Base-by-base conservation (phyloP, 192 early-diverging fungal species). In the Backusella australiensis region DNA sequence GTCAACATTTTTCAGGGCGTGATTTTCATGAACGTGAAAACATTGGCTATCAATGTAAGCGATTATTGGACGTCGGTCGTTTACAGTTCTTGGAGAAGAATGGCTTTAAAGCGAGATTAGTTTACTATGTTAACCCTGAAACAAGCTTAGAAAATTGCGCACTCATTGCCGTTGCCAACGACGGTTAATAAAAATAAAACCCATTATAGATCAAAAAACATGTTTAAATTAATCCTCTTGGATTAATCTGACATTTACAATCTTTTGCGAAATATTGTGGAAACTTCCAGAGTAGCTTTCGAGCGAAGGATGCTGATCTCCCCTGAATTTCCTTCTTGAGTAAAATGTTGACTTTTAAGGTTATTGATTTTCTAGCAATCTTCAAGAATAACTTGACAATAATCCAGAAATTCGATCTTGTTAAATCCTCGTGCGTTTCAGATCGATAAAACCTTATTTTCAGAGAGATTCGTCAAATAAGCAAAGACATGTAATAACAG, bases 21-120 rank as follows among this genome's bases (percentile, higher is more conserved):
- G 76, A 89, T n/a, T 86, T 85, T 73, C 71, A 81, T 7, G 88
- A 86, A 52, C 88, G 93, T 15, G 89, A 89, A 72, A 67, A 75
- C 9, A 83, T 95, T 68, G 95, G 95, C 0, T 86, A 85, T 36
- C 82, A 90, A 38, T 90, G 90, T 69, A 97, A 97, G 76, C 85
- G 95, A 19, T 75, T 95, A n/a, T 46, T 96, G 49, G 95, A 97
- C 71, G 77, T 84, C 56, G 96, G 96, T 6, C 84, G 96, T 23
- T 80, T 86, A 0, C 65, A 78, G 15, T 93, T 85, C 36, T 75
- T 96, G 38, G 63, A 84, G 15, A 73, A 78, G 46, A 52, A 89
- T 68, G 90, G 93, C 0, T 91, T 92, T 74, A 80, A 91, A 44
- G 86, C 85, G 3, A 84, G 90, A 71, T 85, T 96, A n/a, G 88